These are phyloP conservation scores for Arachnomyces sp. DNA, from an alignment of 2,329 filamentous ascomycete genomes.

Conservation along the genomic window DNA sequence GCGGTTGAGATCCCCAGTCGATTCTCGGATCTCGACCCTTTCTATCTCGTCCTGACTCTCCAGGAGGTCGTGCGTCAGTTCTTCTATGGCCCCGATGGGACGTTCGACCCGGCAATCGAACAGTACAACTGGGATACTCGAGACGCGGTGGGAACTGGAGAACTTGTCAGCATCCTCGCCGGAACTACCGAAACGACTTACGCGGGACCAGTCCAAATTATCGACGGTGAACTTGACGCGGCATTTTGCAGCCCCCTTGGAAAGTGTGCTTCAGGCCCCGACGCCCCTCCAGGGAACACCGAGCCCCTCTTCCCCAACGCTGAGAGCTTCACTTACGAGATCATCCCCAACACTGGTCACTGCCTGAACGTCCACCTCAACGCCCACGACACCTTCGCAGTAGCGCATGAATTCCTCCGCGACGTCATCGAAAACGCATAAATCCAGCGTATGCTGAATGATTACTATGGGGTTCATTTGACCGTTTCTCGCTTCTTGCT, in stretches of 20 bases:
- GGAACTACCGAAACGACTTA: neutral
- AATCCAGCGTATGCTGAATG: no score
- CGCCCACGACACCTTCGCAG: neutral
- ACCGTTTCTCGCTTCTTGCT: no score
- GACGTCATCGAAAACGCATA: no score
- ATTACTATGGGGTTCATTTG: no score
- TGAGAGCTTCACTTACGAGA: slow-evolving; percentile 1
- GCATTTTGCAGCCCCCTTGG: slow-evolving; percentile 3
- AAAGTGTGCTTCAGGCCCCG: slow-evolving; percentile 1
- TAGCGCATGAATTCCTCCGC: slow-evolving; percentile 6
- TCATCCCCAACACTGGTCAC: slow-evolving; percentile 6
- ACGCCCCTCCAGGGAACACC: neutral
- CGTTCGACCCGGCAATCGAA: slow-evolving; percentile 2
- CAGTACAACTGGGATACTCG: slow-evolving; percentile 2
- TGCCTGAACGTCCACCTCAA: slow-evolving; percentile 6
- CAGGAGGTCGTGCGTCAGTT: neutral
- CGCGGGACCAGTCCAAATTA: slow-evolving; percentile 2
- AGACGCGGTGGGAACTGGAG: neutral
- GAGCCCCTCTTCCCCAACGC: slow-evolving; percentile 3
- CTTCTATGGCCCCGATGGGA: slow-evolving; percentile 6
- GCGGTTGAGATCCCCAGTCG: neutral
- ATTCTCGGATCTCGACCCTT: neutral
- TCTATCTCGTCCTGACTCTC: neutral
- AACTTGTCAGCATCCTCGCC: neutral
- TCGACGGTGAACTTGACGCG: slow-evolving; percentile 4